Conservation (phyloP, 345 rosid genomes). For the Barbarea vulgaris region DNA sequence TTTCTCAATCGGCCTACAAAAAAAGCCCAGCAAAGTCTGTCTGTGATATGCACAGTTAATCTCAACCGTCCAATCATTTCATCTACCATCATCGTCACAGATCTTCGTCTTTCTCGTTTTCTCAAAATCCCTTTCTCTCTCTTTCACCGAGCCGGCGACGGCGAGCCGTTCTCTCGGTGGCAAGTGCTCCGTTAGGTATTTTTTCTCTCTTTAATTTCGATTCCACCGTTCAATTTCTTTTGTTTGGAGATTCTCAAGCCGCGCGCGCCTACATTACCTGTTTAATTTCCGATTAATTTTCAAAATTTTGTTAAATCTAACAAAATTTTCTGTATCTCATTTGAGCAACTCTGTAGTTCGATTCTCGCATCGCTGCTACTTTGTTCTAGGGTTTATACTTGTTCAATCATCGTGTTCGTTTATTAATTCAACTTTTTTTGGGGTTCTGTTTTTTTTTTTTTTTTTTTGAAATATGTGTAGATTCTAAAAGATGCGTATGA, state of each 20-base stretch:
- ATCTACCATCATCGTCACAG: slow-evolving; percentile 17
- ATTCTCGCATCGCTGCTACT: background rate
- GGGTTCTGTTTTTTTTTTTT: background rate
- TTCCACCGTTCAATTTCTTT: background rate
- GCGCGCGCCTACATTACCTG: slow-evolving; percentile 24
- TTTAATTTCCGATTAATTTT: slow-evolving; percentile 9
- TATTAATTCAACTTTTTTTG: background rate
- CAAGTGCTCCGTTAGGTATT: background rate
- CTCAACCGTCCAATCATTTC: slow-evolving; percentile 36
- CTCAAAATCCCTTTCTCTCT: slow-evolving; percentile 23
- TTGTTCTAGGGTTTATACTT: slow-evolving; percentile 21
- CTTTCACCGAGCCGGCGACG: slow-evolving; percentile 28
- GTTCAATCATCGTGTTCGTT: background rate
- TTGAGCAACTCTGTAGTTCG: background rate
- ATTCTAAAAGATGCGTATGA: slow-evolving; percentile 24
- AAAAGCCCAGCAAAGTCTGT: slow-evolving; percentile 36
- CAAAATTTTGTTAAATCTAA: background rate
- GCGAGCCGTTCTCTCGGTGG: slow-evolving; percentile 35
- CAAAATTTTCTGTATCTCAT: background rate
- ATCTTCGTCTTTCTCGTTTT: slow-evolving; percentile 28
- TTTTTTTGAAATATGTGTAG: slow-evolving; percentile 6
- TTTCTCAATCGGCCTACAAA: slow-evolving; percentile 17
- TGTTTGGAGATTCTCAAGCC: background rate
- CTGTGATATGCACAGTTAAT: slow-evolving; percentile 5
- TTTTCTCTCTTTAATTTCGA: background rate